These are phyloP conservation scores for Aspergillus panamensis DNA, from an alignment of 495 filamentous ascomycete species.

Conservation along the genomic window DNA sequence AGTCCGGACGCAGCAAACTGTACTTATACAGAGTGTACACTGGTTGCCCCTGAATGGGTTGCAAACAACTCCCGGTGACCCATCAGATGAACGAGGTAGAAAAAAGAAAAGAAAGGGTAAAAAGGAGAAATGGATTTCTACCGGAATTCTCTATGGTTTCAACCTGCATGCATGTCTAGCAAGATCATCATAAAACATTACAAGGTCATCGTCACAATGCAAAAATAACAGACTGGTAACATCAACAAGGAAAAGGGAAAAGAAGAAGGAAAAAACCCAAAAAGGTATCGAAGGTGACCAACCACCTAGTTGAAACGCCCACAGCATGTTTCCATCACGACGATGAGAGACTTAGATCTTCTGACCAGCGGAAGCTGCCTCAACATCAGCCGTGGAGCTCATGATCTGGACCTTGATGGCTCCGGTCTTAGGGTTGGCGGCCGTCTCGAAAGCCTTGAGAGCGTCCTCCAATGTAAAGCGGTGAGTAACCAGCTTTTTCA, in stretches of 20 bases:
- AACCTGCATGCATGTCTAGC: constrained; percentile 18
- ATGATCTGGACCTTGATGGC: constrained; percentile 93
- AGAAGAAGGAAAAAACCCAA: constrained; percentile 1
- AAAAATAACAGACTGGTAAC: constrained; percentile 3
- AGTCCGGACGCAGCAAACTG: too few species aligned
- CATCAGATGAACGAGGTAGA: background rate
- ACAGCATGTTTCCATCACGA: background rate
- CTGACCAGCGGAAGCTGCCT: constrained; percentile 40
- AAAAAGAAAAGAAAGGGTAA: background rate
- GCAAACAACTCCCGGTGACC: background rate
- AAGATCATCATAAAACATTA: constrained; percentile 23
- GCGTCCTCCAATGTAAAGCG: constrained; percentile 82
- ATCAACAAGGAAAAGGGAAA: constrained; percentile 7
- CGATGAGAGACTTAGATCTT: constrained; percentile 22
- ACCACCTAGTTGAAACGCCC: constrained; percentile 13
- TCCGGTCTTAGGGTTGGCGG: constrained; percentile 80
- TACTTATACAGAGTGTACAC: too few species aligned
- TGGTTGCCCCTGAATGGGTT: too few species aligned
- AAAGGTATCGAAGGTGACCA: constrained; percentile 18
- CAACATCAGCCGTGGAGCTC: constrained; percentile 47
- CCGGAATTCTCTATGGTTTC: constrained; percentile 21
- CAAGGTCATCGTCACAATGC: constrained; percentile 20
- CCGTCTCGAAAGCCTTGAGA: constrained; percentile 81
- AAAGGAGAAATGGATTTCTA: constrained; percentile 18
- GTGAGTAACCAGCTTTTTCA: constrained; percentile 82